Evolutionary conservation across 345 rosid genomes (phyloP), one percentile per base, ranked within the genome.

Genomic region (Theobroma cacao): DNA sequence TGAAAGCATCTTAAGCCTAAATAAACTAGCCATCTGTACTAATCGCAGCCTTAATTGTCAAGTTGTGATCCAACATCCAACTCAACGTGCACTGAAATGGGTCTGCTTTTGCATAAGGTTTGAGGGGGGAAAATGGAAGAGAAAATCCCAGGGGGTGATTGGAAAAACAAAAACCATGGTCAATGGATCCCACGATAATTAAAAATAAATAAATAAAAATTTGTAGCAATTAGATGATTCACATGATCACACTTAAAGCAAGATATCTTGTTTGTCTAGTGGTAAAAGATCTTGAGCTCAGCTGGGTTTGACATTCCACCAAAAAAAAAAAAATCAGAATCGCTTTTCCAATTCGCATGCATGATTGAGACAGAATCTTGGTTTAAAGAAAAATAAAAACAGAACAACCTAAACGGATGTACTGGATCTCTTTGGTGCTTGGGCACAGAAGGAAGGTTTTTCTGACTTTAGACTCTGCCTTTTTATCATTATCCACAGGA

Each of bases 341-440:
- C 24, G 12, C 60, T 70, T 48, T 70, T 26, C 15, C 34, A 70
- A 5, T 28, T 13, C 48, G 59, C 59, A 70, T 33, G 58, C 58
- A 70, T 47, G 59, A 70, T 70, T 48, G 59, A 48, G 40, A 48
- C 56, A 70, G 69, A 34, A 36, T n/a, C 73, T 22, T 67, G 72
- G 26, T 40, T 1, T 40, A 40, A 67, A 62, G n/a, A 18, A 22
- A 66, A 47, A n/a, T n/a, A n/a, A 12, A 47, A 18, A 64, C 12
- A 26, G 26, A 71, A 41, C 20, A 36, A 34, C 7, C 22, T 34
- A 20, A 45, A 69, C n/a, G 3, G 18, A 34, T 18, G 67, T 30
- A 30, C 38, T 4, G n/a, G 31, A 31, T 62, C 6, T 33, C 40
- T 4, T 1, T 63, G 34, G 64, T 7, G 20, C 22, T 52, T 52